Base-by-base conservation (phyloP, 2,329 filamentous ascomycete genomes). In the Curvularia hawaiiensis region DNA sequence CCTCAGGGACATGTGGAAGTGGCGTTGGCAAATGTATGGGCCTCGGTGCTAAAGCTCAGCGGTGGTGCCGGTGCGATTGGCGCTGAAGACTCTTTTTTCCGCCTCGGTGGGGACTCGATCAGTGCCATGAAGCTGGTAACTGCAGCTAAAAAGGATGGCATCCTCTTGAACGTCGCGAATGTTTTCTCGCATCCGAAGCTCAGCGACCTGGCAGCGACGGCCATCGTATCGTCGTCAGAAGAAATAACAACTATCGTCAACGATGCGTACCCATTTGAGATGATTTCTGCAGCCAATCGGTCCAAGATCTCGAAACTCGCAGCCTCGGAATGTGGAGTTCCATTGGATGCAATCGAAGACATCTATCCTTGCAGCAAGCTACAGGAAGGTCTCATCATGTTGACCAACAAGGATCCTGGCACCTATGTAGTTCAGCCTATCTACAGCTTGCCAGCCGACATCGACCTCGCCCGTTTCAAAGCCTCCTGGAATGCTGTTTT, bases 31-130 rank as follows among this genome's bases (percentile, higher is more conserved):
- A 53, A 60, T 1, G 60, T 80, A 1, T 81, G 79, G 78, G 74
- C 74, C 11, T 64, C 70, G 4, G 74, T 77, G 10, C 59, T 82
- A 7, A 72, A 75, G 11, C 68, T 80, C 24, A 70, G 70, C 8
- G 53, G 24, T 3, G 47, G 47, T 22, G 26, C 71, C 3, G 72
- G 73, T 5, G 75, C 76, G 20, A 73, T 82, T 31, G 77, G 75
- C 8, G 72, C 72, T 1, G 76, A 80, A 49, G 79, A 81, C 46
- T 79, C 74, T 49, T 82, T 82, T 65, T 80, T 82, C 60, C 73
- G 75, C 1, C 68, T 80, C 3, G 80, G 80, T 28, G 80, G 80
- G 26, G 80, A 82, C 56, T 81, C 79, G 0, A 77, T 82, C 58
- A 75, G 76, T 20, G 79, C 79, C 4, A 82, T 82, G 78, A 65